Base-by-base conservation (phyloP, 345 rosid genomes). In the Camelina laxa region DNA sequence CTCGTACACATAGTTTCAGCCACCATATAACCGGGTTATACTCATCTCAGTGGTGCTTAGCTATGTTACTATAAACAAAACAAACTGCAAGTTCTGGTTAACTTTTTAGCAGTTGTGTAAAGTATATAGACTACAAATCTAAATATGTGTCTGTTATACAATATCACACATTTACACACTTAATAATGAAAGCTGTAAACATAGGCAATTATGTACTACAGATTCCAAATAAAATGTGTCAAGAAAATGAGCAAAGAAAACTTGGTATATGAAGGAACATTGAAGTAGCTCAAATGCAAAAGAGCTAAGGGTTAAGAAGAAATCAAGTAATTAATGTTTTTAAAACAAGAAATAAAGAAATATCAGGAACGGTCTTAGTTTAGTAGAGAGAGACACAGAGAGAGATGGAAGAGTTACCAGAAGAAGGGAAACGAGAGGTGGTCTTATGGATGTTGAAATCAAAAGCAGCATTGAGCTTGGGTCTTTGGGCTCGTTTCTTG, bases 361-460 rank as follows among this genome's bases (percentile, higher is more conserved):
- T 22, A 15, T 2, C 2, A 13, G 58, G 31, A 54, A 24, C 7
- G 35, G 9, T 33, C 3, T 50, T 50, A 20, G 56, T 20, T 49
- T 3, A 49, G 7, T 33, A 33, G 22, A 27, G 30, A 27, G 30
- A 24, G 24, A 22, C 16, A 47, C 13, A 7, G 24, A 1, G 15
- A 50, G 7, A 4, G 20, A 50, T 10, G 58, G 62, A 67, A 73
- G 54, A 31, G 30, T 55, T 74, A 47, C 96, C 96, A 48, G 75
- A 75, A 82, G 77, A 80, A 31, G 82, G 86, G 81, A 81, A 39
- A 13, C 80, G 79, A 79, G 79, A 63, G 80, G 82, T 81, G 80
- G 82, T 80, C 84, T 85, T 86, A 54, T 69, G 71, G 72, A 86
- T 75, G 82, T 83, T 90, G 36, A 70, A 73, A 79, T 83, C 83